Percentiles rank a stretch among this genome's conserved stretches.
phyloP scores from a whole-genome alignment of 371 early-diverging fungal genomes.

The Funneliformis caledonium region DNA sequence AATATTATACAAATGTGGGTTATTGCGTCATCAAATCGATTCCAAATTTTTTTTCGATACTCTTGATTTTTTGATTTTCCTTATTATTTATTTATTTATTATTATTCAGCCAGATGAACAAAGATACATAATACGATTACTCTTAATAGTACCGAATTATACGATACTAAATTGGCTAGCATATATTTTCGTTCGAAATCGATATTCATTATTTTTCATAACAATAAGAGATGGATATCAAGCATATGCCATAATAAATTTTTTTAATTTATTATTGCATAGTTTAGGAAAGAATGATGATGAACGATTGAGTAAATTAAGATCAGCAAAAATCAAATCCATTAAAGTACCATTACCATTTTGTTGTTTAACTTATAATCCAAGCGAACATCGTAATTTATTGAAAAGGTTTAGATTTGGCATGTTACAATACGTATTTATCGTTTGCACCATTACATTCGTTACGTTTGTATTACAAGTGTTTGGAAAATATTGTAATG shows the following conservation, averaged over 20 bases:
- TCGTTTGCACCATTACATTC: conserved; percentile 61
- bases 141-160: conserved; percentile 76
- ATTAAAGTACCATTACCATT: conserved; percentile 53
- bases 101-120: conserved; percentile 53
- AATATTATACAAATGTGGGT: conserved; percentile 11
- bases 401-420: conserved; percentile 53
- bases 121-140: conserved; percentile 67
- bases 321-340: conserved; percentile 47
- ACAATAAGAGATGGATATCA: conserved; percentile 72
- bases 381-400: conserved; percentile 60
- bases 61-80: neutral
- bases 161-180: conserved; percentile 64
- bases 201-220: conserved; percentile 64
- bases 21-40: neutral
- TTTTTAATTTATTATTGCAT: conserved; percentile 61
- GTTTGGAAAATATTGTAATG: conserved; percentile 58
- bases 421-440: conserved; percentile 66
- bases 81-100: neutral
- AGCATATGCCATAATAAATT: conserved; percentile 63
- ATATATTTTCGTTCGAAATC: conserved; percentile 58
- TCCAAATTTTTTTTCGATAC: neutral
- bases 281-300: conserved; percentile 55
- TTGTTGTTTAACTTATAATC: conserved; percentile 63
- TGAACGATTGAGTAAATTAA: conserved; percentile 46
- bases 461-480: conserved; percentile 58